A percentile compares a stretch with the other conserved stretches of the same genome.
Evolutionary conservation across 2,329 filamentous ascomycete species (phyloP).

Genomic region (Pseudocercospora fuligena): DNA sequence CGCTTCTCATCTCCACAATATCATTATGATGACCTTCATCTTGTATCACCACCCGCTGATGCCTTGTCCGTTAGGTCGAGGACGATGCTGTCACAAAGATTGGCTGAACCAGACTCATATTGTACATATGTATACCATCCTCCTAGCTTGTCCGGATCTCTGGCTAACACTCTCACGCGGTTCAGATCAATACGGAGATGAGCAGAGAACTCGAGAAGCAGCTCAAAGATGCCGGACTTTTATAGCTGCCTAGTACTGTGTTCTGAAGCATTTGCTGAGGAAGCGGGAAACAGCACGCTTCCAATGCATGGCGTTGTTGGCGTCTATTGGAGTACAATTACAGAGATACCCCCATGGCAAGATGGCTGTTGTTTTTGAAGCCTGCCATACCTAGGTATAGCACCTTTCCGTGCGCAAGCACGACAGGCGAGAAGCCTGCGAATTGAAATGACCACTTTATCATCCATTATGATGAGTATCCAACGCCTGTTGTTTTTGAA

Average conservation of each 20-base stretch:
- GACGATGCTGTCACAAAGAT: constrained; percentile 64
- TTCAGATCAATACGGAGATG: constrained; percentile 33
- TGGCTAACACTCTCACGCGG: constrained; percentile 24
- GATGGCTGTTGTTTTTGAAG: constrained; percentile 39
- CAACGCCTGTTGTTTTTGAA: constrained; percentile 27
- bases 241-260: constrained; percentile 39
- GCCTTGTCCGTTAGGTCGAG: constrained; percentile 42
- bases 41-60: constrained; percentile 39
- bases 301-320: constrained; percentile 39
- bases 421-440: constrained; percentile 36
- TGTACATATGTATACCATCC: constrained; percentile 25
- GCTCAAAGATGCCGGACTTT: constrained; percentile 35
- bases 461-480: constrained; percentile 20
- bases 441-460: constrained; percentile 33
- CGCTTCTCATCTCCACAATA: constrained; percentile 11
- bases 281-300: constrained; percentile 38
- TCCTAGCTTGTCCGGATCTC: constrained; percentile 11
- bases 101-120: constrained; percentile 47
- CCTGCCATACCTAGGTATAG: constrained; percentile 36
- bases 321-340: constrained; percentile 31
- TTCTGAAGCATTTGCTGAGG: constrained; percentile 25
- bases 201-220: constrained; percentile 37
- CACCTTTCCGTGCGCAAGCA: constrained; percentile 30
- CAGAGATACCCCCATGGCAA: constrained; percentile 31
- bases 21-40: constrained; percentile 14